phyloP scores from a whole-genome alignment of 2,329 filamentous ascomycete species.

The Xylaria sp. region DNA sequence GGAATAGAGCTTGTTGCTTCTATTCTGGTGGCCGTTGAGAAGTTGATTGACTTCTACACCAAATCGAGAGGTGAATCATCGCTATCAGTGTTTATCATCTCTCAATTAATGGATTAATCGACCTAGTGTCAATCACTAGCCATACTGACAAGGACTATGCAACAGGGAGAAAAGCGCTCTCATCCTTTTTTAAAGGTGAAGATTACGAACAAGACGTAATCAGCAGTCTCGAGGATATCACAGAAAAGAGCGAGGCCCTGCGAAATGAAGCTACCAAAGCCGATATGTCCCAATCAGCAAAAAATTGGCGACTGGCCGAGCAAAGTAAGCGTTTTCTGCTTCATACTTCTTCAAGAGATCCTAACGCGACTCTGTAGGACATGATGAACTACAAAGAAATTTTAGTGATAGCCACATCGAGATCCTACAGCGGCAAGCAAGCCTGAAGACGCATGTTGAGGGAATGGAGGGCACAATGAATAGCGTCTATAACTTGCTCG shows the following conservation, averaged over 20 bases:
- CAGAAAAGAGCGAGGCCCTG: no score
- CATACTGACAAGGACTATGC: no score
- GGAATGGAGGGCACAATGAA: background rate
- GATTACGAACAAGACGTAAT: no score
- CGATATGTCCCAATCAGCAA: background rate
- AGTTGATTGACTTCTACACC: background rate
- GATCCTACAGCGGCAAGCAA: background rate
- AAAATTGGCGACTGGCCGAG: background rate
- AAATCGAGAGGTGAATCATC: no score
- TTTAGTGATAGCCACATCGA: background rate
- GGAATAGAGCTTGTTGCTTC: background rate
- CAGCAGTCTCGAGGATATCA: no score
- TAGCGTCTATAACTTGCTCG: background rate
- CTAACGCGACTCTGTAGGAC: background rate
- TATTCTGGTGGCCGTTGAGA: background rate
- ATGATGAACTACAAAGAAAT: background rate
- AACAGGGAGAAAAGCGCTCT: no score
- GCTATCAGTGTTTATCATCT: no score
- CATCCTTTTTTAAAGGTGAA: no score
- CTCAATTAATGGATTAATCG: no score
- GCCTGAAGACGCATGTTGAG: background rate
- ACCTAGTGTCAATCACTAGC: no score
- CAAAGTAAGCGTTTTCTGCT: background rate
- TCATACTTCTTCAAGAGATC: background rate
- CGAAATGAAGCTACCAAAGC: background rate